phyloP scores from a whole-genome alignment of 805 yeast species.

The Metahyphopichia silvanorum region DNA sequence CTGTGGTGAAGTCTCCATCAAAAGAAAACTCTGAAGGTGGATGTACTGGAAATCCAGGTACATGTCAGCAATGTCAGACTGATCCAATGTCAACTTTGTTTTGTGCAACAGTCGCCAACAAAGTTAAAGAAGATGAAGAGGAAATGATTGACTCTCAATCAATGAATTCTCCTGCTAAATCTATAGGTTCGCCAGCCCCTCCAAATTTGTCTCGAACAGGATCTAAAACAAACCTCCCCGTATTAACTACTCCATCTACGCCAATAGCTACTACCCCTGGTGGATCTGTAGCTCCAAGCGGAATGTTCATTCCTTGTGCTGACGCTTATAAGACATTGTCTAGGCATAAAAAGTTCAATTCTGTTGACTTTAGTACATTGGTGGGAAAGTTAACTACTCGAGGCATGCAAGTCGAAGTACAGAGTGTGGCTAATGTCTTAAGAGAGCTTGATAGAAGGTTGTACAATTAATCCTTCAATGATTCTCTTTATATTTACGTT shows the following conservation, averaged over 20 bases:
- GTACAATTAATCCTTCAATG: constrained; percentile 34
- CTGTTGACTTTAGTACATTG: constrained; percentile 69
- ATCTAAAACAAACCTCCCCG: constrained; percentile 13
- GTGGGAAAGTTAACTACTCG: constrained; percentile 74
- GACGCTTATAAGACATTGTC: constrained; percentile 88
- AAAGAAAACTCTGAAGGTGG: constrained; percentile 23
- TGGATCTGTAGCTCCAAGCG: constrained; percentile 18
- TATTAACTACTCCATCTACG: constrained; percentile 14
- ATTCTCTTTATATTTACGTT: too few species aligned
- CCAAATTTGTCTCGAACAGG: constrained; percentile 6
- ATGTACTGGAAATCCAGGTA: constrained; percentile 87
- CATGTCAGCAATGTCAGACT: constrained; percentile 75
- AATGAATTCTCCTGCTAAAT: constrained; percentile 1
- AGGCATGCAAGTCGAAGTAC: constrained; percentile 92
- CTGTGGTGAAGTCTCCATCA: constrained; percentile 16
- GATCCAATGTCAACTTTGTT: constrained; percentile 89
- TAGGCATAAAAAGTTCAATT: constrained; percentile 72
- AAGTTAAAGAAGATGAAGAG: constrained; percentile 22
- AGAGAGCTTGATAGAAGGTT: constrained; percentile 75
- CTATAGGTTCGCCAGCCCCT: constrained; percentile 1
- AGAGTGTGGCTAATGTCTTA: constrained; percentile 79
- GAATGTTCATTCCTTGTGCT: constrained; percentile 77
- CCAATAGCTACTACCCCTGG: constrained; percentile 14
- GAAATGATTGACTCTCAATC: constrained; percentile 3
- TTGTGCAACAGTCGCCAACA: constrained; percentile 79